Conservation (phyloP, 441 rosid species). For the Jatropha podagrica region DNA sequence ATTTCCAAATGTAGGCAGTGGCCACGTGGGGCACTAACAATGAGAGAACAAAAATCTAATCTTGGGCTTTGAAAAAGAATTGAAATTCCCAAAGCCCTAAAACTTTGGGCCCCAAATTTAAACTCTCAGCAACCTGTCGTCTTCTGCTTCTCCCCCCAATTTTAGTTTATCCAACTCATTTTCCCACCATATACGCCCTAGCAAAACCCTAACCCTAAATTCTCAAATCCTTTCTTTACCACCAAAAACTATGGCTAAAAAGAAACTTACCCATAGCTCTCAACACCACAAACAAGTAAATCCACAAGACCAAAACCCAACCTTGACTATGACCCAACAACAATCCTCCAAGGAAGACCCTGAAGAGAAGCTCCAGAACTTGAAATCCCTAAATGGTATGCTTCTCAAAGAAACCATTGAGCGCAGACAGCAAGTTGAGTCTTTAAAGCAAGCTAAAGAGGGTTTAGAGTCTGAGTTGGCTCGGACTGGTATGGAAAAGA, state of each 20-base stretch:
- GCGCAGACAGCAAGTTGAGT: conserved; percentile 47
- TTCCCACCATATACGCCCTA: conserved; percentile 43
- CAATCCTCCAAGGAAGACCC: conserved; percentile 34
- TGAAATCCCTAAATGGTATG: conserved; percentile 43
- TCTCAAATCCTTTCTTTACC: conserved; percentile 21
- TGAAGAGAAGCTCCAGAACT: conserved; percentile 36
- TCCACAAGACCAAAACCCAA: conserved; percentile 16
- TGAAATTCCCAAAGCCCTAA: conserved; percentile 13
- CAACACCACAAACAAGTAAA: conserved; percentile 22
- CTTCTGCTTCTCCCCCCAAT: too few species aligned
- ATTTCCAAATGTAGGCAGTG: too few species aligned
- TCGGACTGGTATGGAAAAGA: conserved; percentile 27
- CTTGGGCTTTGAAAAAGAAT: background rate
- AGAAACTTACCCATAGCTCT: conserved; percentile 41
- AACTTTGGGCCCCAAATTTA: conserved; percentile 38
- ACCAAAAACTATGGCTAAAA: conserved; percentile 49
- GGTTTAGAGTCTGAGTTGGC: conserved; percentile 46
- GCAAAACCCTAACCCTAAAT: conserved; percentile 51
- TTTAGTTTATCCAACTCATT: background rate
- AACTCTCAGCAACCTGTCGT: conserved; percentile 20
- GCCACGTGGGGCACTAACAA: too few species aligned
- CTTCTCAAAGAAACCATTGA: conserved; percentile 49
- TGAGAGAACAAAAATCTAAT: background rate
- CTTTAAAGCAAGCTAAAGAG: conserved; percentile 37
- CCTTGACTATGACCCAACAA: conserved; percentile 4